Evolutionary conservation across 148 eudicot genomes (phyloP).

Genomic region (Rhododendron ovatum): DNA sequence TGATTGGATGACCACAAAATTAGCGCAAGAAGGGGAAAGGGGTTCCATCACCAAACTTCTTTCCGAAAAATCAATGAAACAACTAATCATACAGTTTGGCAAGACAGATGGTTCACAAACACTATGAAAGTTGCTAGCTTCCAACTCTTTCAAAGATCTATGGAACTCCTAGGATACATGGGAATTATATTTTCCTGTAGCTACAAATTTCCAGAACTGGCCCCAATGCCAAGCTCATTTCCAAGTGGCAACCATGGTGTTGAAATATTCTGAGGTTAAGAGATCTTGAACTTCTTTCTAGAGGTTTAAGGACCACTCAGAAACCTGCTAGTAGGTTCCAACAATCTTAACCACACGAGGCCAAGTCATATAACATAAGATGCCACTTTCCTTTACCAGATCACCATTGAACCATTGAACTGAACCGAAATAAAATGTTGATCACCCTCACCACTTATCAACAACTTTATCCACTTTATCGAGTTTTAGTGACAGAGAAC

Average conservation of each 20-base stretch:
- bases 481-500: neutral
- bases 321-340: neutral
- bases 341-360: neutral
- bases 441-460: neutral
- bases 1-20: neutral
- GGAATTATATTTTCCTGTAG: neutral
- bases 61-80: neutral
- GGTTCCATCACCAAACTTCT: neutral
- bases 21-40: neutral
- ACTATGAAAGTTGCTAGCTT: neutral
- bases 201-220: neutral
- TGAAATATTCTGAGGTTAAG: neutral
- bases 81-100: neutral
- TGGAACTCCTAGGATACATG: neutral
- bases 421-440: neutral
- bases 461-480: neutral
- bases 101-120: neutral
- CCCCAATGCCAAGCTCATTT: neutral
- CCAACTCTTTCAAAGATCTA: neutral
- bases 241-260: neutral
- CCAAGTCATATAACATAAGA: neutral
- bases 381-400: neutral
- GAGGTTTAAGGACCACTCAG: neutral
- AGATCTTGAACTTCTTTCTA: neutral
- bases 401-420: neutral